These are phyloP conservation scores for Boletus sp. DNA, from an alignment of 768 basidiomycete species.

Conservation along the genomic window DNA sequence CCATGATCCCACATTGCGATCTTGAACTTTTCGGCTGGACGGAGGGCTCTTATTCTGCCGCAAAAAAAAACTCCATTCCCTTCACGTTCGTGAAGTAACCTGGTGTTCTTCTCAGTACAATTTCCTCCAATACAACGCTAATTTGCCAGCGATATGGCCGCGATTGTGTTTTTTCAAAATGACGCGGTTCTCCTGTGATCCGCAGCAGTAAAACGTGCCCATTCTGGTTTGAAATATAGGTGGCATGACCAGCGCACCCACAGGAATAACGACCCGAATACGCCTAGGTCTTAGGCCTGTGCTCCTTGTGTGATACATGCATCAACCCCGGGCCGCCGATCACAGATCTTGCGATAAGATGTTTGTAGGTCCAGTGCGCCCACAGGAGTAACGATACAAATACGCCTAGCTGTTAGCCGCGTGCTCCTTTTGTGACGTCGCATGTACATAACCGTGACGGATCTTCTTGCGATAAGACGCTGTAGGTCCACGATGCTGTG, in stretches of 20 bases:
- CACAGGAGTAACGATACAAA: too few relatives aligned
- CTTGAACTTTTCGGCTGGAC: conserved; percentile 2
- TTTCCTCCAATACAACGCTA: conserved; percentile 1
- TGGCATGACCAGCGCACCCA: not conserved
- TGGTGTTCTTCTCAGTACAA: conserved; percentile 16
- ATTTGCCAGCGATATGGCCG: conserved; percentile 10
- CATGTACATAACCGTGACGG: not conserved
- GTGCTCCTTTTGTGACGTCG: too few relatives aligned
- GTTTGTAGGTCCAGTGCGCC: conserved; percentile 11
- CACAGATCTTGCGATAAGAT: conserved; percentile 22
- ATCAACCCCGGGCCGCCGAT: not conserved
- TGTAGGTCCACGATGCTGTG: conserved; percentile 25
- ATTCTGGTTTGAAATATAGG: conserved; percentile 1
- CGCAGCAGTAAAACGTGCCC: conserved; percentile 7
- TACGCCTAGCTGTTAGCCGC: too few relatives aligned
- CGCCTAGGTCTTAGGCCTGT: not conserved
- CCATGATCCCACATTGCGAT: conserved; percentile 1
- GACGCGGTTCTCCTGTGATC: conserved; percentile 2
- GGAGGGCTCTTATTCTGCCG: not conserved
- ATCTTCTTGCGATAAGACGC: conserved; percentile 15
- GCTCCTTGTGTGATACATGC: not conserved
- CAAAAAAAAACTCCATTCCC: conserved; percentile 2
- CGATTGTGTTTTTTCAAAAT: conserved; percentile 1
- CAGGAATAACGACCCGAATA: not conserved
- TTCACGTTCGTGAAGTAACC: conserved; percentile 11